Evolutionary conservation across 306 rosid species (phyloP).

Genomic region (Prinsepia uniflora): DNA sequence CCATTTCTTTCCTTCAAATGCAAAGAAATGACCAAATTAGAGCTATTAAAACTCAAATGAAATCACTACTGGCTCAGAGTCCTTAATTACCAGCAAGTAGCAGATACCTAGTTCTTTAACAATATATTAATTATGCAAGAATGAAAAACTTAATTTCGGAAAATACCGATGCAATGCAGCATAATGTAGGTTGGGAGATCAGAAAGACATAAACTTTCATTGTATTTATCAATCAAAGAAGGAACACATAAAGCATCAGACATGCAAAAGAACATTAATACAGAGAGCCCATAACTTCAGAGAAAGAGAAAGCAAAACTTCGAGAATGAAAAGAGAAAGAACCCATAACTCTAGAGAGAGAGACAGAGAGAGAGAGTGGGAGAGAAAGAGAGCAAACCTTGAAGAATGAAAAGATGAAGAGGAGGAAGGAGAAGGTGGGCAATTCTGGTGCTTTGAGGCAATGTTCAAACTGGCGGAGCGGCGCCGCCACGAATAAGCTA

Average conservation of each 20-base stretch:
- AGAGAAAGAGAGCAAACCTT: no score
- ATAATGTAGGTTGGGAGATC: neutral
- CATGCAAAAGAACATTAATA: neutral
- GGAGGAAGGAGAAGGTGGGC: no score
- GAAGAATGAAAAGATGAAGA: no score
- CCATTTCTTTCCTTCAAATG: no score
- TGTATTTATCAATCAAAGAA: neutral
- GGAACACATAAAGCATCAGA: neutral
- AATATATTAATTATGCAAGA: neutral
- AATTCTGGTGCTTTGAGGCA: conserved; percentile 10
- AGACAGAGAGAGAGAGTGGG: no score
- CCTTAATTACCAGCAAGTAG: neutral
- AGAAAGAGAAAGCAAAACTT: conserved; percentile 30
- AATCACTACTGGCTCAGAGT: neutral
- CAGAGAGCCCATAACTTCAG: neutral
- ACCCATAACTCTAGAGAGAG: no score
- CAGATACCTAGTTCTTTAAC: conserved; percentile 1
- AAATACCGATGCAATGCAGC: neutral
- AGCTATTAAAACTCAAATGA: neutral
- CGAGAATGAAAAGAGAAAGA: neutral
- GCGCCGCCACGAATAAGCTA: no score
- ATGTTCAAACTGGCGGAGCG: no score
- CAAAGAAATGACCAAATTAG: neutral
- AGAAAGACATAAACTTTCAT: neutral
- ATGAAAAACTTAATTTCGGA: neutral